Conservation (phyloP, 1,284 basidiomycete genomes). For the Trichosporon faecale region DNA sequence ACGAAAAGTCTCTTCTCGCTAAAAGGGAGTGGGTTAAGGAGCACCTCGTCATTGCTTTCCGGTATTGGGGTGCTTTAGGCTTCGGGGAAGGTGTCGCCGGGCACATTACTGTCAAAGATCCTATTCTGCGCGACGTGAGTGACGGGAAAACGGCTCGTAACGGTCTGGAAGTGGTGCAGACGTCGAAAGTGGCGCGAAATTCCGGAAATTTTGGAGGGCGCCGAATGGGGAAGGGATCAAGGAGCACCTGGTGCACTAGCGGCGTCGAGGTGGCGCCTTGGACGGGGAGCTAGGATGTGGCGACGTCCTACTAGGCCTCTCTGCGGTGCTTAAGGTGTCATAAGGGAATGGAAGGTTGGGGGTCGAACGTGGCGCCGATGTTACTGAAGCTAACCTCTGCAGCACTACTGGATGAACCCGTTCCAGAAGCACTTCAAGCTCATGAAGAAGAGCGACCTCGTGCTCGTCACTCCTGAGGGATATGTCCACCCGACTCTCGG, state of each 20-base stretch:
- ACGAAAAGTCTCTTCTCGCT: constrained; percentile 33
- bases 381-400: background rate
- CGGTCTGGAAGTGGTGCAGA: background rate
- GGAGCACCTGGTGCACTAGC: too few species aligned
- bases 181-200: background rate
- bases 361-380: too few species aligned
- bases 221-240: too few species aligned
- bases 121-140: constrained; percentile 33
- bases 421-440: constrained; percentile 40
- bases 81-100: constrained; percentile 64
- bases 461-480: constrained; percentile 46
- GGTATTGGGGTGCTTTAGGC: constrained; percentile 56
- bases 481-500: constrained; percentile 40
- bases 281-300: background rate
- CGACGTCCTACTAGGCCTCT: too few species aligned
- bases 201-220: too few species aligned
- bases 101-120: constrained; percentile 64
- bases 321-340: too few species aligned
- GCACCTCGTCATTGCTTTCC: constrained; percentile 51
- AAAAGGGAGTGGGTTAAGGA: constrained; percentile 49
- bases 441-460: constrained; percentile 30
- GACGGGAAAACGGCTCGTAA: background rate
- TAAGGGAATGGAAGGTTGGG: too few species aligned
- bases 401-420: constrained; percentile 49
- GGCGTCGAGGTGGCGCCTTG: background rate